Base-by-base conservation (phyloP, 345 rosid species). In the Sisymbrium altissimum region DNA sequence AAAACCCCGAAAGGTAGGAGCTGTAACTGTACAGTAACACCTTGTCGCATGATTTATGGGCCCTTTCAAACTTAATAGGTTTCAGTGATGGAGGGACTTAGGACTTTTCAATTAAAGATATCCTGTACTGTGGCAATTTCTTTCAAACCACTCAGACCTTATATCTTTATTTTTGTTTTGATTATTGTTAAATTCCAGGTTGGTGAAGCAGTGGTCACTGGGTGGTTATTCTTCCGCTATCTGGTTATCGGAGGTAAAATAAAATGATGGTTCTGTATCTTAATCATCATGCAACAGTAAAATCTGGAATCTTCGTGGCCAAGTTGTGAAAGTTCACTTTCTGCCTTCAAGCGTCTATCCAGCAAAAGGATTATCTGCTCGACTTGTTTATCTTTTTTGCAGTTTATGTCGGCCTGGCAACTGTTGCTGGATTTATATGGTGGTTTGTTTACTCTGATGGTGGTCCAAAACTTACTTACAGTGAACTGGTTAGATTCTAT, bases 371-470 rank as follows among this genome's bases (percentile, higher is more conserved):
- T 32, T 41, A 48, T 52, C 17, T 59, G 39, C 25, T 73, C 62
- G 53, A 54, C 45, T 72, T 25, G 21, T 73, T 72, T 43, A 25
- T 40, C 33, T 79, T 64, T 18, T 57, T 35, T 84, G 86, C 89
- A 95, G 98, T 91, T 78, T 95, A 95, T 84, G 99, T 95, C 43
- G 99, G 99, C 66, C 88, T 95, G 76, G 99, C 99, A 56, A 95
- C 99, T 30, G 97, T 95, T 81, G 97, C 91, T 29, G 99, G 99
- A 75, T 95, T 95, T 69, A 78, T 95, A 68, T 95, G 99, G 99
- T 95, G 99, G 99, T 95, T 86, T 74, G 72, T 87, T 54, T 92
- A 95, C 83, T 83, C 96, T 18, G 94, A 87, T 55, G 81, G 76
- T 45, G 99, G 98, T 73, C 99, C 99, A 44, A 88, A 82, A 77